These are phyloP conservation scores for Peterozyma toletana DNA, from an alignment of 805 yeast species.

Conservation along the genomic window DNA sequence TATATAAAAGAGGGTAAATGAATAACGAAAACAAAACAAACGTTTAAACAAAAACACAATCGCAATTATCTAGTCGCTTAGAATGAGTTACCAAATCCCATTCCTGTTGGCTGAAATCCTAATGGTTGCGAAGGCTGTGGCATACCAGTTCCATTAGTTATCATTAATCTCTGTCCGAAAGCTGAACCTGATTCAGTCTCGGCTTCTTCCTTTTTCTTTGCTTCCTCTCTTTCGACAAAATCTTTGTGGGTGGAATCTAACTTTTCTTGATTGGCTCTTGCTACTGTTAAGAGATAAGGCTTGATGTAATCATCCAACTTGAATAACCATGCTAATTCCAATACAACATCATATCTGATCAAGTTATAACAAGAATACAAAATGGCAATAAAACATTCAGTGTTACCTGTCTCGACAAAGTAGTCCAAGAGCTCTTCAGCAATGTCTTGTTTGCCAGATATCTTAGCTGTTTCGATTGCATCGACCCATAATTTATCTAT, in stretches of 20 bases:
- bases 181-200: slow-evolving; percentile 37
- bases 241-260: slow-evolving; percentile 62
- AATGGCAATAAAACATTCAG: slow-evolving; percentile 89
- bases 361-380: slow-evolving; percentile 79
- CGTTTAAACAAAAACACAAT: too few species aligned
- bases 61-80: slow-evolving; percentile 8
- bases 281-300: slow-evolving; percentile 84
- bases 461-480: slow-evolving; percentile 86
- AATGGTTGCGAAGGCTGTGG: slow-evolving; percentile 33
- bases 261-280: slow-evolving; percentile 69
- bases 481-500: slow-evolving; percentile 92
- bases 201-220: slow-evolving; percentile 41
- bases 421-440: slow-evolving; percentile 85
- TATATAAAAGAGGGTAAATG: too few species aligned
- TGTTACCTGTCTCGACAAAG: slow-evolving; percentile 95
- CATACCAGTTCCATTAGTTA: slow-evolving; percentile 66
- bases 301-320: slow-evolving; percentile 76
- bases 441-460: slow-evolving; percentile 70
- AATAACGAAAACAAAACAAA: too few species aligned
- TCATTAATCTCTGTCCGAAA: slow-evolving; percentile 63
- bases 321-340: slow-evolving; percentile 89
- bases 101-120: slow-evolving; percentile 66
- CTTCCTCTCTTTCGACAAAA: slow-evolving; percentile 59
- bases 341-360: slow-evolving; percentile 73
- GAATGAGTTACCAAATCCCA: slow-evolving; percentile 58